Evolutionary conservation across 1,139 yeast species (phyloP), one percentile per base, ranked within the genome.

Genomic region (Meyerozyma elateridarum): DNA sequence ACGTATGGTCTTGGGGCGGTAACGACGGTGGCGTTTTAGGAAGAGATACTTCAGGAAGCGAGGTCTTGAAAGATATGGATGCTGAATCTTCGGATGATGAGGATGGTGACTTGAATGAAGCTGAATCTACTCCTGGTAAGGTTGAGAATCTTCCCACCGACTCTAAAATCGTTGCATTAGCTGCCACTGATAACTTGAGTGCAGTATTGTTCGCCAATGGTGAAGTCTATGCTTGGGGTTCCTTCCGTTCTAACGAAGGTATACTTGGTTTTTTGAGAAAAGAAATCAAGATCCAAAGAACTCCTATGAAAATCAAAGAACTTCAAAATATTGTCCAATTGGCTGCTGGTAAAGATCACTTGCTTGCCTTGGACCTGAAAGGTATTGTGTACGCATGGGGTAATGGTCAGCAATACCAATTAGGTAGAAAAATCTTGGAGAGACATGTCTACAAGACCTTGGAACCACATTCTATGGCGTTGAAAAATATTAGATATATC

Each of bases 361-460:
- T 91, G 29, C 56, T 91, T 30, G 93, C 94, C 13, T 65, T 93
- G 30, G 95, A 89, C 52, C 65, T 75, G 16, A 80, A 76, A 49
- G 98, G 98, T 34, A 71, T 79, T 36, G 97, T 89, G 2, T 87
- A 73, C 51, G 89, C 97, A 0, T 93, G 98, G 98, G 99, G 98
- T 44, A 85, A 87, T 53, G 96, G 96, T 12, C 95, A 88, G 48
- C 95, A 85, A 49, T 79, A 69, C 57, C 98, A 91, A 63, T 69
- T 91, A 40, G 98, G 97, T 12, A 75, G 95, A 48, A 79, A 80
- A 46, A 73, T 85, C 13, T 52, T 83, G 49, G 95, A 85, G 48
- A 78, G 94, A 58, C 85, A 81, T 42, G 71, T 85, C 50, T 66
- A 73, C 49, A 70, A 75, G 40, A 74, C 85, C 3, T 65, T 85